phyloP scores from a whole-genome alignment of 257 asterid species.

The Scutellaria galericulata region DNA sequence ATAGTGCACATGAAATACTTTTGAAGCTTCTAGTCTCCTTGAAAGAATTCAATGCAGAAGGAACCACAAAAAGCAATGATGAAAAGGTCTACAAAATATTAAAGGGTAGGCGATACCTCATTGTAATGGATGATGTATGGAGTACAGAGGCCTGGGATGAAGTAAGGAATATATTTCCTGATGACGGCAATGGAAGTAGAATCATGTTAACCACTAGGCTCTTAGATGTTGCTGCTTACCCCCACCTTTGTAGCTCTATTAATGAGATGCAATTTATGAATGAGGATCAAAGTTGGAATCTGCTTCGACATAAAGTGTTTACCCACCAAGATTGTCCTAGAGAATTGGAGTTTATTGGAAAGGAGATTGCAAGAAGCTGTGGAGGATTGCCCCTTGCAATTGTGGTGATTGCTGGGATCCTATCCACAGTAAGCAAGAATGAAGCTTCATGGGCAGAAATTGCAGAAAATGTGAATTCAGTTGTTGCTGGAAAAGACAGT shows the following conservation, averaged over 20 bases:
- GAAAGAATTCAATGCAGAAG: too few species aligned
- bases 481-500: neutral
- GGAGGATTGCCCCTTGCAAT: conserved; percentile 22
- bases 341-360: conserved; percentile 10
- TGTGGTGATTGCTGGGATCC: conserved; percentile 27
- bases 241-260: neutral
- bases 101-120: conserved; percentile 10
- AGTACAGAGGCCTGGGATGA: conserved; percentile 30
- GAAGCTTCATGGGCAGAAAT: neutral
- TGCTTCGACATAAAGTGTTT: conserved; percentile 18
- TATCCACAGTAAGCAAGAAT: neutral
- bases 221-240: neutral
- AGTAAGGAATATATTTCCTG: neutral
- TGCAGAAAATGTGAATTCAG: conserved; percentile 1
- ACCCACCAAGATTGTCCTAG: neutral
- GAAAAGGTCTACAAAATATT: conserved; percentile 8
- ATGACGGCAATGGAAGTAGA: conserved; percentile 6
- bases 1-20: too few species aligned
- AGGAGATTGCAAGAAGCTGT: conserved; percentile 13
- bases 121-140: conserved; percentile 30
- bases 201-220: neutral
- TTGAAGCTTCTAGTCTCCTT: too few species aligned
- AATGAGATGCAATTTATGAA: conserved; percentile 11
- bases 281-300: conserved; percentile 1
- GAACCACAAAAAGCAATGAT: too few species aligned